Base-by-base conservation (phyloP, 108 stramenopile genomes). In the Fragilariopsis cylindrus region DNA sequence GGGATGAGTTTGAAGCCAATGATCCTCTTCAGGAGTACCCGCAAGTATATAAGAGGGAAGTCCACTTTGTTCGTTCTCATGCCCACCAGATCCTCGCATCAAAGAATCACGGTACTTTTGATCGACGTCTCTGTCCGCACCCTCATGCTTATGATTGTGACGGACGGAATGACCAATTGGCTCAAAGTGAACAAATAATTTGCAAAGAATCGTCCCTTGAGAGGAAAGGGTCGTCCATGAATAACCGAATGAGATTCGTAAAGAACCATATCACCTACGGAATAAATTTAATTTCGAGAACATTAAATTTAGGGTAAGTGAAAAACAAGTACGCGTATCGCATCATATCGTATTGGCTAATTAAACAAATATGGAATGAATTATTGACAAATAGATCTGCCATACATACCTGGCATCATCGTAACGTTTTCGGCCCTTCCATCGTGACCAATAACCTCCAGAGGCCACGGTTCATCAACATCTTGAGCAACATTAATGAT, bases 401-500 rank as follows among this genome's bases (percentile, higher is more conserved):
- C 30, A 30, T 30, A 30, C 55, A 86, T 84, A 42, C 97, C 96
- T 4, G 94, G 94, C 73, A 93, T 91, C 90, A 98, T 90, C n/a
- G 97, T 98, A 45, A 98, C 84, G 81, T 97, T 97, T 54, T 88
- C 58, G 12, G 92, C 92, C 16, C 70, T 79, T 43, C 97, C 96
- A 46, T 97, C 92, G 49, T 95, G 91, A 49, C 86, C 91, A 74
- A 88, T 91, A 7, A 97, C 94, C 74, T 95, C 94, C 66, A 97
- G 63, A 2, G 92, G 93, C 89, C 89, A 89, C 8, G 85, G 82
- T 64, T 94, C 89, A 48, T 87, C 82, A 11, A 90, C 88, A 70
- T 92, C 90, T 74, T 96, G 92, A 52, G 64, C 91, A 3, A 94
- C 89, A 70, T 95, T 95, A 57, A 97, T 78, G 70, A 98, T 98